Base-by-base conservation (phyloP, 345 rosid genomes). In the Aquilaria malaccensis region DNA sequence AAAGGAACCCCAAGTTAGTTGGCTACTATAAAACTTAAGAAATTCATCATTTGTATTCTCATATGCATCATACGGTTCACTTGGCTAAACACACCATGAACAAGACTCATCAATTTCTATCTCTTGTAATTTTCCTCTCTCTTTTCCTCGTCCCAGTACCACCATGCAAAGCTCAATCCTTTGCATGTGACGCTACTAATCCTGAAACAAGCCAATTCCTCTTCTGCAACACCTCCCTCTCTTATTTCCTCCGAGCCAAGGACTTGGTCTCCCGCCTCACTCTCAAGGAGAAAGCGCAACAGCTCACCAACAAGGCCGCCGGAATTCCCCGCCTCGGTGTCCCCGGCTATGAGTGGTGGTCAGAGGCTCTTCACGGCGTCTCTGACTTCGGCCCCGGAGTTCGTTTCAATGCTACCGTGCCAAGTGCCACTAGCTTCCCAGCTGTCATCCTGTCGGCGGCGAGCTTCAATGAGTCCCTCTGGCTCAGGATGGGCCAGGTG, bases 291-390 rank as follows among this genome's bases (percentile, higher is more conserved):
- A 83, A 83, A 65, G 83, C 72, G 52, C 68, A 70, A 32, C 85
- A 79, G 33, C 63, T 81, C 13, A 85, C 63, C 6, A 76, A 78
- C 76, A 37, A 30, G 3, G 82, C 89, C 48, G 61, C 77, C 0
- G 82, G 82, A 32, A 73, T 78, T 41, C 70, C 79, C 43, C 63
- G 83, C 59, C 79, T 84, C n/a, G 83, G 86, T 22, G 73, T 84
- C 45, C 78, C 84, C 1, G 71, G 68, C 3, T 81, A 81, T 55
- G 67, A 81, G 64, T 84, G 89, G 89, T 84, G 89, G 89, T 70
- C 81, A 0, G 89, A 81, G 75, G 89, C 87, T 0, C 80, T 84
- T 6, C 87, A 81, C 3, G 89, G 89, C 2, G 76, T 84, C 69
- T 69, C 87, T 11, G 11, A 72, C 51, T 76, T 74, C 3, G 85